Evolutionary conservation across 2,329 filamentous ascomycete genomes (phyloP), one percentile per base, ranked within the genome.

Genomic region (Penicillium sp.): DNA sequence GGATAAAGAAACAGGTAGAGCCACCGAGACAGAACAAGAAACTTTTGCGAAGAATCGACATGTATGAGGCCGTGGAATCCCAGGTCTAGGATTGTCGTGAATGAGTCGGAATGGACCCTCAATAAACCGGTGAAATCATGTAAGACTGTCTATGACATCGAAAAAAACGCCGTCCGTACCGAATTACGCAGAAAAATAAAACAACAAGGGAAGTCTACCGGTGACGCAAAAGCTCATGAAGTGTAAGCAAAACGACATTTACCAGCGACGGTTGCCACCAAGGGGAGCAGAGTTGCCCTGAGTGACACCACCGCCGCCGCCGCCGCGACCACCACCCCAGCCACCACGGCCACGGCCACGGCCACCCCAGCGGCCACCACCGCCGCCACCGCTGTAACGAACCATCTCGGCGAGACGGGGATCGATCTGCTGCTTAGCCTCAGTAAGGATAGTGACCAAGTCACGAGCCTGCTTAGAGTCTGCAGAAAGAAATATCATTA

Each of bases 341-440:
- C 88, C 88, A 69, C 90, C 81, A 66, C 85, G 80, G 57, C 83
- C 76, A 69, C 85, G 87, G 70, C 89, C 86, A 70, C 64, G 53
- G 45, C 69, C 68, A 53, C 69, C 66, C 52, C 85, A 88, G 63
- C 89, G 84, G 66, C 81, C 75, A 66, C 89, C 86, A 53, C 90
- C 90, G 58, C 92, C 92, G 57, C 91, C 91, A 62, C 92, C 91
- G 66, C 92, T 87, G 75, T 93, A 98, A 77, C 95, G 90, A 68
- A 87, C 88, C 95, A 99, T 98, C 83, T 99, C 95, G 63, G 88
- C 87, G 63, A 99, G 89, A 77, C 92, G 90, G 73, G 95, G 95
- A 72, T 98, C 95, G 77, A 99, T 93, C 79, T 96, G 89, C 83
- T 99, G 95, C 83, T 98, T 98, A 66, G 95, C 93, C 81, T 99